These are phyloP conservation scores for Clathrospora elynae DNA, from an alignment of 2,329 filamentous ascomycete genomes.

Conservation along the genomic window DNA sequence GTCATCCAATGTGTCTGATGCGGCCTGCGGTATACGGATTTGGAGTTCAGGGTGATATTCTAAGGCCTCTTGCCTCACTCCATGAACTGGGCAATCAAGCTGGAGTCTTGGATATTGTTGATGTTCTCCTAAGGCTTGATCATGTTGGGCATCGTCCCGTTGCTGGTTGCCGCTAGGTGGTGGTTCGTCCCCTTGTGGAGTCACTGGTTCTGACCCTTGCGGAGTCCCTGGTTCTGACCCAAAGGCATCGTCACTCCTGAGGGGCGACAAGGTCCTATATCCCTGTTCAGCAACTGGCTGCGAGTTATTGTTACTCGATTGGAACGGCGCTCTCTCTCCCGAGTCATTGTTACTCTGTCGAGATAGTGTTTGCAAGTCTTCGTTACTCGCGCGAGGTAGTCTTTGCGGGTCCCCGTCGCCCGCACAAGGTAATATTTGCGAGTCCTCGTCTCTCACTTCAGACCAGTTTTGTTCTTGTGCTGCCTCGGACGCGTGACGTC, in stretches of 20 bases:
- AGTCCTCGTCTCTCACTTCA: neutral
- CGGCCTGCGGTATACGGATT: neutral
- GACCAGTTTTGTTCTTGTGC: constrained; percentile 4
- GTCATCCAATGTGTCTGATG: constrained; percentile 6
- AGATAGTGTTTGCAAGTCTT: neutral
- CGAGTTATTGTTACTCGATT: constrained; percentile 13
- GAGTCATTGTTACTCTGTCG: neutral
- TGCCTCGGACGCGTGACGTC: constrained; percentile 3
- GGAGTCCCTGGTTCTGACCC: constrained; percentile 4
- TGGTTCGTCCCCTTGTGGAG: constrained; percentile 5
- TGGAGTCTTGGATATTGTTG: constrained; percentile 10
- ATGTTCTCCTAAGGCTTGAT: constrained; percentile 8
- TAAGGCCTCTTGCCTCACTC: constrained; percentile 8
- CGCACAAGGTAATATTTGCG: neutral
- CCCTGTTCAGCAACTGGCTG: constrained; percentile 12
- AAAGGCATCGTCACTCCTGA: constrained; percentile 10
- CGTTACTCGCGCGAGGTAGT: neutral
- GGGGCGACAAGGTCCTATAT: constrained; percentile 11
- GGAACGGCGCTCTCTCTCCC: constrained; percentile 3
- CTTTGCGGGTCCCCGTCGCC: neutral
- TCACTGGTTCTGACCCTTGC: neutral
- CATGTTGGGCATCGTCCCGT: constrained; percentile 9
- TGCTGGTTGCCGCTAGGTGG: constrained; percentile 8
- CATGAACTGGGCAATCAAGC: constrained; percentile 10
- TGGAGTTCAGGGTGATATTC: constrained; percentile 11